These are phyloP conservation scores for Dictyostelium firmibasis DNA, from an alignment of 78 protist species.

Conservation along the genomic window DNA sequence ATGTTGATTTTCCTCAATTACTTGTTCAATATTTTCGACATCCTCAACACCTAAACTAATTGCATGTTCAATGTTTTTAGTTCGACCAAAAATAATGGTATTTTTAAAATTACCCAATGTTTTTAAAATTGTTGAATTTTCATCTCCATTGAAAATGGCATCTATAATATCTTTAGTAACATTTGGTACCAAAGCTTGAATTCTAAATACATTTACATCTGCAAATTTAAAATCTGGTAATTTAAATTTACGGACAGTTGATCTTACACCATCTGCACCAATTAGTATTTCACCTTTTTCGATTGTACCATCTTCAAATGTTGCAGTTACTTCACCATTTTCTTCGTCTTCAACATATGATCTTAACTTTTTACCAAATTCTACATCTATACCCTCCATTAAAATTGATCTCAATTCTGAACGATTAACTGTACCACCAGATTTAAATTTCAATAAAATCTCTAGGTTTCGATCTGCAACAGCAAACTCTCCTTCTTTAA, in stretches of 20 bases:
- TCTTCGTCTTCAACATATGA: neutral
- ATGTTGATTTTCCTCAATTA: neutral
- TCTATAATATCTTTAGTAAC: neutral
- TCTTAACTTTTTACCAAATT: neutral
- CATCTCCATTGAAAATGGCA: neutral
- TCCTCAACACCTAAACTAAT: conserved; percentile 4
- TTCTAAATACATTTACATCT: neutral
- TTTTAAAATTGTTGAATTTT: neutral
- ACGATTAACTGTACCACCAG: neutral
- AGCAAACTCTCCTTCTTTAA: neutral
- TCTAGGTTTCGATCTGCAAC: neutral
- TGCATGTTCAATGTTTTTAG: neutral
- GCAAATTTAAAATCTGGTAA: conserved; percentile 25
- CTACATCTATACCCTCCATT: neutral
- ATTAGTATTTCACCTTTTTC: conserved; percentile 20
- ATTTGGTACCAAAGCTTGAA: conserved; percentile 19
- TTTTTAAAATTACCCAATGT: neutral
- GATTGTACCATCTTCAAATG: conserved; percentile 29
- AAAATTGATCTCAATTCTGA: neutral
- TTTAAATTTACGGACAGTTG: neutral
- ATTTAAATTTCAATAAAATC: neutral
- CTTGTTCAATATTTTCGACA: neutral
- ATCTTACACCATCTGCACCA: conserved; percentile 7
- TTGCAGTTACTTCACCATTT: neutral
- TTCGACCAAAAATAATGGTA: conserved; percentile 7